Percentiles rank a stretch among this genome's conserved stretches.
These are phyloP conservation scores for Solanum ahanhuiri DNA, from an alignment of 257 asterid species.

Conservation along the genomic window DNA sequence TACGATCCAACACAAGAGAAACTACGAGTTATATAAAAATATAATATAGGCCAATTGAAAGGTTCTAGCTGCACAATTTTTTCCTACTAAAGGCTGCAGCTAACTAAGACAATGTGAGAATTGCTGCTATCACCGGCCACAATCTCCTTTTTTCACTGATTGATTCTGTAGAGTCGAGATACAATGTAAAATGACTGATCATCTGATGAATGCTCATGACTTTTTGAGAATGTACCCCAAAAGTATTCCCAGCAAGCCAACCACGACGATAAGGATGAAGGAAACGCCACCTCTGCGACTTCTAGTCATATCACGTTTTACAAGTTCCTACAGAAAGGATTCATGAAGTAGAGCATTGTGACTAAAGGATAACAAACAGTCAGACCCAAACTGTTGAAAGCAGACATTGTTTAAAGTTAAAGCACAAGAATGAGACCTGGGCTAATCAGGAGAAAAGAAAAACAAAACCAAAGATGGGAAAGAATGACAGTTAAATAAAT, in stretches of 20 bases:
- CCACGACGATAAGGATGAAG: constrained; percentile 21
- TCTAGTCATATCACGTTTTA: constrained; percentile 35
- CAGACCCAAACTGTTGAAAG: not conserved
- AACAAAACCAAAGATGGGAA: not conserved
- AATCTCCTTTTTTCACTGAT: not conserved
- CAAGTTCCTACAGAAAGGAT: constrained; percentile 21
- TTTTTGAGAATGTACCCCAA: constrained; percentile 40
- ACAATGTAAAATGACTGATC: not conserved
- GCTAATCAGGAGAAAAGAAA: not conserved
- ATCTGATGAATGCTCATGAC: constrained; percentile 15
- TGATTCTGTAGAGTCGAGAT: not conserved
- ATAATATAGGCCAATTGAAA: not conserved
- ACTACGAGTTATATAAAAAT: not conserved
- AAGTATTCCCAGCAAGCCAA: constrained; percentile 42
- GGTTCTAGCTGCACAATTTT: not conserved
- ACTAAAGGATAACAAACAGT: constrained; percentile 1
- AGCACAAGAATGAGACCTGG: not conserved
- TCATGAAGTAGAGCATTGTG: not conserved
- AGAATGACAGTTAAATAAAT: not conserved
- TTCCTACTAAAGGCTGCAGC: not conserved
- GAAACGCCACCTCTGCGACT: constrained; percentile 32
- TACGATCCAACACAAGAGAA: not conserved
- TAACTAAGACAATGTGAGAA: not conserved
- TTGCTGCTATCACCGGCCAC: not conserved
- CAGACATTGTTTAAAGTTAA: not conserved